Conservation (phyloP, 1,284 basidiomycete species). For the Binderoboletus segoi region DNA sequence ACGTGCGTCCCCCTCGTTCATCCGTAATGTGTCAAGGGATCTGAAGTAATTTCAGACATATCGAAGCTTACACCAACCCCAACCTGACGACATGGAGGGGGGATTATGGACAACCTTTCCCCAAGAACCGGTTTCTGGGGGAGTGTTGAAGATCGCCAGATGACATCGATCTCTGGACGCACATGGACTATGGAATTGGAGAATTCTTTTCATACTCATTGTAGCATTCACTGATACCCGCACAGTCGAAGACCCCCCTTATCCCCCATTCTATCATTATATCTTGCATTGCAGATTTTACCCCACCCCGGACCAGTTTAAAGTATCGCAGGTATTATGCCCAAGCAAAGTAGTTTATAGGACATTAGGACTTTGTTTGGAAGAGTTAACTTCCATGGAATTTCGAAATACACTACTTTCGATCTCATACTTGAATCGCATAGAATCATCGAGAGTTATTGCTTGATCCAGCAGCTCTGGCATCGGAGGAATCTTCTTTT, state of each 20-base stretch:
- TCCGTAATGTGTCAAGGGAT: not conserved
- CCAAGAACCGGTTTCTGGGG: constrained; percentile 24
- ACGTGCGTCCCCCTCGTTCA: constrained; percentile 37
- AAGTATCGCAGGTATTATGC: not conserved
- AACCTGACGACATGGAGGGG: constrained; percentile 44
- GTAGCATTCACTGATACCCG: too few relatives aligned
- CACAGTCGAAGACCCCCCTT: too few relatives aligned
- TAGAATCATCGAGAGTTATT: constrained; percentile 5
- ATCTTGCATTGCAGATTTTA: not conserved
- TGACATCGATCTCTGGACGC: too few relatives aligned
- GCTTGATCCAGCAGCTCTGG: constrained; percentile 5
- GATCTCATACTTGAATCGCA: not conserved
- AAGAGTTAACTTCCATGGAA: too few relatives aligned
- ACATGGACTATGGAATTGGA: too few relatives aligned
- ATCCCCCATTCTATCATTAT: not conserved
- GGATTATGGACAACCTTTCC: constrained; percentile 37
- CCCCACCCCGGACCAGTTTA: not conserved
- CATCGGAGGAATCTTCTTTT: constrained; percentile 43
- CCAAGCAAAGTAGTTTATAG: too few relatives aligned
- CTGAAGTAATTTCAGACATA: constrained; percentile 26
- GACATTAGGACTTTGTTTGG: not conserved
- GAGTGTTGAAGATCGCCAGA: too few relatives aligned
- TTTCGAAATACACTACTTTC: too few relatives aligned
- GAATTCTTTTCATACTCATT: too few relatives aligned
- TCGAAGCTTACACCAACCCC: constrained; percentile 45